phyloP scores from a whole-genome alignment of 2,329 filamentous ascomycete species.

The Diaporthe vexans region DNA sequence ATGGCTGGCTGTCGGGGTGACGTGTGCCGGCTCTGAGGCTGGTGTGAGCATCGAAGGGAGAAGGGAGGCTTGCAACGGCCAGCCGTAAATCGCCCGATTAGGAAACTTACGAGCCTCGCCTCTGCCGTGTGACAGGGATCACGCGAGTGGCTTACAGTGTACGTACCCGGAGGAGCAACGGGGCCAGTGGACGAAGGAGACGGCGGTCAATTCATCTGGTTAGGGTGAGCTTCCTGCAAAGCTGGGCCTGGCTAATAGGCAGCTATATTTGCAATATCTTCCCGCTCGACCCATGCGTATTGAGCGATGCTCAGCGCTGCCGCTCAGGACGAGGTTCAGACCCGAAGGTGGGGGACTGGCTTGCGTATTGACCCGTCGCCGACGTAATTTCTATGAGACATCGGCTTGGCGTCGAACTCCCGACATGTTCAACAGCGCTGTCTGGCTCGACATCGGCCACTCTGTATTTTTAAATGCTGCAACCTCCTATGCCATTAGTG shows the following conservation, averaged over 20 bases:
- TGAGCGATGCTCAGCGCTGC: neutral
- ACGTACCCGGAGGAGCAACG: neutral
- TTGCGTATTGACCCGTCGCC: neutral
- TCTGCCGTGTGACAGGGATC: constrained; percentile 2
- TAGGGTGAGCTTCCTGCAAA: neutral
- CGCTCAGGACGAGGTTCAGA: too few species aligned
- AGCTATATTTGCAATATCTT: neutral
- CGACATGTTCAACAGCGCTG: too few species aligned
- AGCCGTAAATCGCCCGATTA: constrained; percentile 18
- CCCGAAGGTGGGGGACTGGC: too few species aligned
- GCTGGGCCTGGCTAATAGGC: neutral
- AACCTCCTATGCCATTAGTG: neutral
- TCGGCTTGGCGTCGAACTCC: too few species aligned
- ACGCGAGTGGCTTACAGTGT: neutral
- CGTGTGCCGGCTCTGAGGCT: constrained; percentile 11
- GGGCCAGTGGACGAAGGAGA: neutral
- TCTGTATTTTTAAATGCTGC: too few species aligned
- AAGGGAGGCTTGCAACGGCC: neutral
- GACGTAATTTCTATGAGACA: neutral
- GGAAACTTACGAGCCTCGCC: constrained; percentile 25
- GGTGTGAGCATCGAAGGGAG: constrained; percentile 7
- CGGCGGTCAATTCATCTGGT: neutral
- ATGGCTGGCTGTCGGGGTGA: neutral
- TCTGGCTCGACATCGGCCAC: too few species aligned
- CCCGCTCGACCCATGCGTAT: neutral